Evolutionary conservation across 2,329 filamentous ascomycete species (phyloP).

Genomic region (Alternaria solani): DNA sequence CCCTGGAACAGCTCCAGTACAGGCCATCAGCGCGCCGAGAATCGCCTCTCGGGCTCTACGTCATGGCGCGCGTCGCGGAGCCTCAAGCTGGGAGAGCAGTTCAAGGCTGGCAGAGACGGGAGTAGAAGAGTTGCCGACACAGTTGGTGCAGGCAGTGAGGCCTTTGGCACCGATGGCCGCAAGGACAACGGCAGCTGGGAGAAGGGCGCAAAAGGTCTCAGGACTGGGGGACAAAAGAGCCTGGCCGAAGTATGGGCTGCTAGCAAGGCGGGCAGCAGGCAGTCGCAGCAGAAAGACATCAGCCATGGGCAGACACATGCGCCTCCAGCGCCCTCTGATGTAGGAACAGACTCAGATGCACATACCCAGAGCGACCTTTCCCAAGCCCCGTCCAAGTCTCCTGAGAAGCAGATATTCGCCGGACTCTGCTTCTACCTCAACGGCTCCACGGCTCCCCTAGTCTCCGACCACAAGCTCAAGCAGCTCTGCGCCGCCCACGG

Average conservation of each 20-base stretch:
- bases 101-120: slow-evolving; percentile 65
- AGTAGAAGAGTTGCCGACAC: slow-evolving; percentile 68
- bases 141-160: slow-evolving; percentile 69
- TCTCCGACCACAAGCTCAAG: slow-evolving; percentile 89
- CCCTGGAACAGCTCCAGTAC: slow-evolving; percentile 77
- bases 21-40: slow-evolving; percentile 81
- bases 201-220: slow-evolving; percentile 57
- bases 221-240: slow-evolving; percentile 55
- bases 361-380: background rate
- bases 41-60: slow-evolving; percentile 66
- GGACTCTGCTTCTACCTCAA: slow-evolving; percentile 84
- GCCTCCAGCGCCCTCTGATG: background rate
- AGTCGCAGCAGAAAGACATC: slow-evolving; percentile 12
- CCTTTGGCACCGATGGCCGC: slow-evolving; percentile 60
- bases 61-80: slow-evolving; percentile 77
- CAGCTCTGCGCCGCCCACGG: slow-evolving; percentile 78
- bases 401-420: slow-evolving; percentile 66
- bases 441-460: slow-evolving; percentile 79
- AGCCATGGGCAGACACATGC: background rate
- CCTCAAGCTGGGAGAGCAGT: slow-evolving; percentile 75
- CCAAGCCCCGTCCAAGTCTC: slow-evolving; percentile 9
- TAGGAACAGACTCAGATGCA: background rate
- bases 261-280: slow-evolving; percentile 27
- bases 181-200: slow-evolving; percentile 63
- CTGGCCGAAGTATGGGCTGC: slow-evolving; percentile 38